Conservation (phyloP, 345 rosid species). For the Syzygium aqueum region DNA sequence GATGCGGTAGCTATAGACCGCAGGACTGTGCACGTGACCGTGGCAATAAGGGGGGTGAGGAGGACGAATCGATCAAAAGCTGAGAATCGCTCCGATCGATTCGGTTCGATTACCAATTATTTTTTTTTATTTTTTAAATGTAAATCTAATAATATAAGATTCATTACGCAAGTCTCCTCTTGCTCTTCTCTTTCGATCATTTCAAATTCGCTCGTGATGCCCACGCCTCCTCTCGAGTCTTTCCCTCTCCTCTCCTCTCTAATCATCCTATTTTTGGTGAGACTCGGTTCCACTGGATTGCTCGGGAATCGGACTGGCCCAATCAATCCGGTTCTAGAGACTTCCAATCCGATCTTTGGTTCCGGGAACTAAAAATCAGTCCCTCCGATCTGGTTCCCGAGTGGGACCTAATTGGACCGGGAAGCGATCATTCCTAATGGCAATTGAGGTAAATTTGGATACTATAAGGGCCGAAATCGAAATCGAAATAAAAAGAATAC, state of each 20-base stretch:
- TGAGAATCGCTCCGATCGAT: accelerated
- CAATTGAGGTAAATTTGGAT: background rate
- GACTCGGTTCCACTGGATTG: background rate
- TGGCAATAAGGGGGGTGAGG: too few relatives aligned
- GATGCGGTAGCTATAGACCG: background rate
- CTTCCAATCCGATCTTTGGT: accelerated
- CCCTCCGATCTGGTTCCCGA: accelerated
- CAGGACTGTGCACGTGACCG: background rate
- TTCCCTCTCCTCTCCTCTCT: background rate
- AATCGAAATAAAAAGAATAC: background rate
- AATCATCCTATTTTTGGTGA: background rate
- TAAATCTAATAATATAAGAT: too few relatives aligned
- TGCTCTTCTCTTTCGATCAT: too few relatives aligned
- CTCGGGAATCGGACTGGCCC: background rate
- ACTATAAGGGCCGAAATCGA: background rate
- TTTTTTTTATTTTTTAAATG: too few relatives aligned
- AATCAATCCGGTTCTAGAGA: too few relatives aligned
- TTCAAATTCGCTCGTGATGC: accelerated
- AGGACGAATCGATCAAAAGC: accelerated
- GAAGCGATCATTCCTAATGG: background rate
- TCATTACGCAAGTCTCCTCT: too few relatives aligned
- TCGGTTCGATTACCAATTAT: too few relatives aligned
- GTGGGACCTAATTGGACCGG: accelerated
- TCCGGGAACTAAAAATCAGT: accelerated
- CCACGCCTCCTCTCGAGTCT: background rate